Percentiles rank a stretch among this genome's conserved stretches.
These are phyloP conservation scores for Aristolochia californica DNA, from an alignment of 164 flowering plant species.

Conservation along the genomic window DNA sequence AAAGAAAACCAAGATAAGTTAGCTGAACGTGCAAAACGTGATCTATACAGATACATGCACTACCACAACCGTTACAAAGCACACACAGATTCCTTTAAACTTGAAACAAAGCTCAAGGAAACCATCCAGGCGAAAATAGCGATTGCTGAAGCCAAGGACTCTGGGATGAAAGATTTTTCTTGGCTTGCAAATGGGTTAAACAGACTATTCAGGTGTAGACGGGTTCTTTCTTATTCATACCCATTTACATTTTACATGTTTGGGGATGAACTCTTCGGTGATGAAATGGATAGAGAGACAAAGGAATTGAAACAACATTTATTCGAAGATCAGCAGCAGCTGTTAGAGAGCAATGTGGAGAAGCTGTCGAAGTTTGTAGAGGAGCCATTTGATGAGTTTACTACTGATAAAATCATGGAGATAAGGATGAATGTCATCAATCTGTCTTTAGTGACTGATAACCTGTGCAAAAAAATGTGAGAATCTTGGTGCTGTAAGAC, in stretches of 20 bases:
- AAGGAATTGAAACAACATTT: conserved; percentile 35
- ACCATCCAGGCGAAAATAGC: conserved; percentile 22
- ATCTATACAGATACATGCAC: conserved; percentile 46
- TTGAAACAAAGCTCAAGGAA: conserved; percentile 33
- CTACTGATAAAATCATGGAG: conserved; percentile 22
- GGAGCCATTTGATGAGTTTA: conserved; percentile 24
- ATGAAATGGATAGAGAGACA: conserved; percentile 33
- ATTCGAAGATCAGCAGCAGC: conserved; percentile 59
- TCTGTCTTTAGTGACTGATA: conserved; percentile 28
- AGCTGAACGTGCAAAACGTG: conserved; percentile 33
- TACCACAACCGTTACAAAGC: conserved; percentile 44
- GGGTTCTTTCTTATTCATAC: conserved; percentile 46
- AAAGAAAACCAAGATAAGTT: conserved; percentile 23
- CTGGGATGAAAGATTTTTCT: conserved; percentile 25
- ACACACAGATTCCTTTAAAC: conserved; percentile 47
- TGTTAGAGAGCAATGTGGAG: conserved; percentile 46
- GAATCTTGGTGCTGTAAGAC: conserved; percentile 6
- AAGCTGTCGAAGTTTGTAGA: conserved; percentile 37
- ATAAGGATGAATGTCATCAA: conserved; percentile 39
- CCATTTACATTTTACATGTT: conserved; percentile 62
- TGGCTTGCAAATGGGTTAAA: conserved; percentile 44
- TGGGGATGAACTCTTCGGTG: conserved; percentile 41
- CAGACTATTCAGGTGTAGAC: conserved; percentile 46
- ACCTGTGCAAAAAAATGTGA: conserved; percentile 41
- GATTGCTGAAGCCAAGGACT: conserved; percentile 21